A percentile compares a stretch with the other conserved stretches of the same genome.
Conservation (phyloP, 1,284 basidiomycete species). For the Melampsora americana region DNA sequence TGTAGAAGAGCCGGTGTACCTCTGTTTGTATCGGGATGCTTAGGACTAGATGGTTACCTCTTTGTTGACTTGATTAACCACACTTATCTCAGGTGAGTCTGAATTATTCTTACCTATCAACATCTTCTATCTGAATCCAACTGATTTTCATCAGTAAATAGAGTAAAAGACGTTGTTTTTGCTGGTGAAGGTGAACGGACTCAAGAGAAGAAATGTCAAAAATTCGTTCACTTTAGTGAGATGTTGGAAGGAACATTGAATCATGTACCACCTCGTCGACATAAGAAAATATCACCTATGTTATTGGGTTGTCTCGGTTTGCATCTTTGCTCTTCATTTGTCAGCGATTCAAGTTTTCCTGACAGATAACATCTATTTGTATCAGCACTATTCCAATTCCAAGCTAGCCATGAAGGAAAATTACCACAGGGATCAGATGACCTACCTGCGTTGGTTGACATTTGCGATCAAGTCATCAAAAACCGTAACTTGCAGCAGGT, state of each 20-base stretch:
- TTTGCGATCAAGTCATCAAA: constrained; percentile 21
- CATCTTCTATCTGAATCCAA: not conserved
- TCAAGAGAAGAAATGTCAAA: constrained; percentile 64
- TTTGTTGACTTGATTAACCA: constrained; percentile 86
- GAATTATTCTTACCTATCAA: constrained; percentile 53
- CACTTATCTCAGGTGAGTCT: constrained; percentile 67
- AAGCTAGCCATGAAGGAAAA: constrained; percentile 3
- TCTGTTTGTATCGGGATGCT: constrained; percentile 82
- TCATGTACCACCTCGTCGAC: constrained; percentile 66
- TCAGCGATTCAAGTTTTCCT: constrained; percentile 17
- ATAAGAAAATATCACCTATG: constrained; percentile 67
- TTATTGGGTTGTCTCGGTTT: constrained; percentile 70
- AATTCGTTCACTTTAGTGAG: constrained; percentile 66
- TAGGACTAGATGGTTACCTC: constrained; percentile 88
- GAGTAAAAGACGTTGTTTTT: not conserved
- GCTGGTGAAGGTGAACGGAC: constrained; percentile 59
- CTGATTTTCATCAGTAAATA: not conserved
- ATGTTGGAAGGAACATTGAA: constrained; percentile 62
- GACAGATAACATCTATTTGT: not conserved
- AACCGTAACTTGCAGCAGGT: constrained; percentile 3
- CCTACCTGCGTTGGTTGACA: constrained; percentile 14
- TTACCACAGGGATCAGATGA: constrained; percentile 10
- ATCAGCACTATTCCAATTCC: constrained; percentile 74
- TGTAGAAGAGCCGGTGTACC: constrained; percentile 69
- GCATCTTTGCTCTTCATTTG: constrained; percentile 47